A percentile compares a stretch with the other conserved stretches of the same genome.
Conservation (phyloP, 1,284 basidiomycete species). For the Trametes versicolor region DNA sequence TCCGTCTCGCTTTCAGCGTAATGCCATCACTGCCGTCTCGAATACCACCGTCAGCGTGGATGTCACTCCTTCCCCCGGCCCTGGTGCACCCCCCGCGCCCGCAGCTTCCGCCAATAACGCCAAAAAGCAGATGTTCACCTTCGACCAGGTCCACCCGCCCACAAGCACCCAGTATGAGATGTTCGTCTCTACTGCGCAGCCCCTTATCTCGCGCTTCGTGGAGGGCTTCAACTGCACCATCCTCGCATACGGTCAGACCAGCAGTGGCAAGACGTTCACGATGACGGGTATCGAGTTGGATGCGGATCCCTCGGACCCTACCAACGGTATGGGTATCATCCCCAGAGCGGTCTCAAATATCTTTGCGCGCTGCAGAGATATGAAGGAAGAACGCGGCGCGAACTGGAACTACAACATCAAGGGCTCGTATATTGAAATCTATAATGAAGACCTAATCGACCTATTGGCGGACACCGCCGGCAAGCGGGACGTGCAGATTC, state of each 20-base stretch:
- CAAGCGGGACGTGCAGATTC: constrained; percentile 90
- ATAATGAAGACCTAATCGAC: constrained; percentile 97
- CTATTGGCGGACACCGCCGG: constrained; percentile 77
- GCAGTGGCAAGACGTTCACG: constrained; percentile 96
- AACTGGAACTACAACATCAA: constrained; percentile 81
- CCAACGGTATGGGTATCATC: constrained; percentile 91
- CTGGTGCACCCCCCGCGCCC: constrained; percentile 55
- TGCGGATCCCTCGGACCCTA: constrained; percentile 77
- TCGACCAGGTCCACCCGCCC: constrained; percentile 93
- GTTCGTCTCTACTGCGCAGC: constrained; percentile 85
- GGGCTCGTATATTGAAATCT: constrained; percentile 95
- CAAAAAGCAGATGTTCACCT: constrained; percentile 91
- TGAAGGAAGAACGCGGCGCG: constrained; percentile 78
- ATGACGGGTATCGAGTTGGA: constrained; percentile 94
- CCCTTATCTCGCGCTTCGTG: constrained; percentile 90
- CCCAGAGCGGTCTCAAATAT: constrained; percentile 95
- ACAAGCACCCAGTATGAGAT: constrained; percentile 86
- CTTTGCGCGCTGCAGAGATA: constrained; percentile 80
- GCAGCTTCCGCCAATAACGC: constrained; percentile 61
- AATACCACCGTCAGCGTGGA: constrained; percentile 82
- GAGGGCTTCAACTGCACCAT: constrained; percentile 99
- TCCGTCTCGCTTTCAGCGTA: constrained; percentile 92
- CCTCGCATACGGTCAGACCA: constrained; percentile 97
- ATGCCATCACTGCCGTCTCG: constrained; percentile 82
- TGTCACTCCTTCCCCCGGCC: constrained; percentile 55